Base-by-base conservation (phyloP, 1,284 basidiomycete species). In the Xerocomus amazonicus region DNA sequence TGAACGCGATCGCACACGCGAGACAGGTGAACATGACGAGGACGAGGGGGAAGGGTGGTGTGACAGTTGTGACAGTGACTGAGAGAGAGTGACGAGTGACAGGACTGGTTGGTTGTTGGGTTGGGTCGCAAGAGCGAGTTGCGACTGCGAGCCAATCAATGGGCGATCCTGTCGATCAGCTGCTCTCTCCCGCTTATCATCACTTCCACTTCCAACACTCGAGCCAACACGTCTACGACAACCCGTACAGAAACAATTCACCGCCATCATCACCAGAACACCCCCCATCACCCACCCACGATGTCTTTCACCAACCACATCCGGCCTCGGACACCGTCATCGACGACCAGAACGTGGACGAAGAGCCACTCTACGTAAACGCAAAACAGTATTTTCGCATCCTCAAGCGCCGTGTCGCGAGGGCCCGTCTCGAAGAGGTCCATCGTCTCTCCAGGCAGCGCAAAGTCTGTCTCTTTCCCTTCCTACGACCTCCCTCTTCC, bases 351-450 rank as follows among this genome's bases (percentile, higher is more conserved):
- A 56, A 52, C 50, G 74, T 90, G 61, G 93, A 96, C 71, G 92
- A 97, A 60, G 93, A 97, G 66, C 94, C 94, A 27, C 81, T 97
- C 57, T 96, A 95, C 72, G 95, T 97, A 56, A 97, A 97, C 63
- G 94, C 94, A 44, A 97, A 97, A 69, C 94, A 97, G 72, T 97
- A 97, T 69, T 92, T 94, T 62, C 88, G 95, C 61, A 97, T 97
- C 65, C 79, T 97, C 65, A 97, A 97, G 74, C 80, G 94, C 53
- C 80, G 94, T 48, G 80, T 90, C 57, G 92, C 93, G 7, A 75
- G 94, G 35, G 90, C 92, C 2, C 77, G 95, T 29, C 76, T 97
- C 43, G 93, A 96, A 63, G 94, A 97, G 70, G 78, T 97, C 46
- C 92, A 96, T 62, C 78, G 92, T 56, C 80, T 97, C 53, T 94